Conservation (phyloP, 75 land plant species). For the Sequoia sempervirens region DNA sequence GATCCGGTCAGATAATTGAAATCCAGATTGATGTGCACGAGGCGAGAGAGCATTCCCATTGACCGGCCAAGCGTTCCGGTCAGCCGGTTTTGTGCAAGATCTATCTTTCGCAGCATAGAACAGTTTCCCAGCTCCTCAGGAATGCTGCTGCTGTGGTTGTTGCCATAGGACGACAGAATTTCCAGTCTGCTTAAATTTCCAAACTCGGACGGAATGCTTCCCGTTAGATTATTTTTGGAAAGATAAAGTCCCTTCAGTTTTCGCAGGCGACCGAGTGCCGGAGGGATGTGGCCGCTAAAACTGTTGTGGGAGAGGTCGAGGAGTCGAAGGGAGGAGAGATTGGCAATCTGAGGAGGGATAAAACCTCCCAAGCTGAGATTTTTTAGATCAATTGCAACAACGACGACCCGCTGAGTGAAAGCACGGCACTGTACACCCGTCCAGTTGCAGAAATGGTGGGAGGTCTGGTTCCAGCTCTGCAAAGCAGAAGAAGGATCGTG, state of each 20-base stretch:
- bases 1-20: conserved; percentile 19
- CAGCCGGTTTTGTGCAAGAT: conserved; percentile 29
- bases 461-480: background rate
- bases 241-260: conserved; percentile 21
- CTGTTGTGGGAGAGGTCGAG: conserved; percentile 36
- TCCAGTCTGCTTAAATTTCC: conserved; percentile 19
- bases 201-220: conserved; percentile 28
- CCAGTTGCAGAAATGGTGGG: background rate
- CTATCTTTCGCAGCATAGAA: conserved; percentile 18
- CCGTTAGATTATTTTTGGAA: conserved; percentile 25
- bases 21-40: conserved; percentile 19
- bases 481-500: background rate
- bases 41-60: conserved; percentile 21
- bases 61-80: conserved; percentile 16
- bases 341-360: conserved; percentile 20
- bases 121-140: conserved; percentile 31
- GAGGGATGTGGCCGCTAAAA: conserved; percentile 31
- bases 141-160: conserved; percentile 25
- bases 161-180: conserved; percentile 26
- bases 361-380: conserved; percentile 25
- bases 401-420: background rate
- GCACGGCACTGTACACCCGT: background rate
- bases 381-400: conserved; percentile 16
- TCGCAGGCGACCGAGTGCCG: conserved; percentile 19
- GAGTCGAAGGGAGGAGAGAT: conserved; percentile 17